Percentiles rank a stretch among this genome's conserved stretches.
phyloP scores from a whole-genome alignment of 257 asterid species.

The Ilex aquifolium region DNA sequence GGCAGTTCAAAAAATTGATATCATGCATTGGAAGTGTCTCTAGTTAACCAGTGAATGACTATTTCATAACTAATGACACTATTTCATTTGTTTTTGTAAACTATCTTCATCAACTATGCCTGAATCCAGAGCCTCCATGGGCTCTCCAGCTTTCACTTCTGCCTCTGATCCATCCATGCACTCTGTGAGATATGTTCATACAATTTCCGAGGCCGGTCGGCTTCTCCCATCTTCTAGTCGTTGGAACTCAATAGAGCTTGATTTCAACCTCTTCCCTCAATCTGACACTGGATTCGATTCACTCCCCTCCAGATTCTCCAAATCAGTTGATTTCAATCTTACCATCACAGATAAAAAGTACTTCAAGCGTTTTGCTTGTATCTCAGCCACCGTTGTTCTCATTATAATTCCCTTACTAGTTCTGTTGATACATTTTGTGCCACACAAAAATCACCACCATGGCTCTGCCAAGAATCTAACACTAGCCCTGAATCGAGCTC shows the following conservation, averaged over 20 bases:
- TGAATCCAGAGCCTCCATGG: slow-evolving; percentile 6
- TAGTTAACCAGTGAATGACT: not conserved
- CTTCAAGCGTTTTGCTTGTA: slow-evolving; percentile 24
- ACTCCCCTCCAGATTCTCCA: slow-evolving; percentile 41
- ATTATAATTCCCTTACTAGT: slow-evolving; percentile 9
- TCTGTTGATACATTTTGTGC: slow-evolving; percentile 26
- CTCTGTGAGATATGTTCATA: slow-evolving; percentile 24
- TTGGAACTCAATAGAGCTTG: slow-evolving; percentile 39
- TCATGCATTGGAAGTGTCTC: slow-evolving; percentile 16
- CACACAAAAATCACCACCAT: slow-evolving; percentile 22
- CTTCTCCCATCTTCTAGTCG: slow-evolving; percentile 37
- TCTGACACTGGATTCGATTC: slow-evolving; percentile 25
- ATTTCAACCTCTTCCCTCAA: slow-evolving; percentile 34
- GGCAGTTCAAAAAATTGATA: slow-evolving; percentile 11
- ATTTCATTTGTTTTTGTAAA: not conserved
- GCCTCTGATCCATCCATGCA: slow-evolving; percentile 16
- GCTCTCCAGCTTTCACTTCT: slow-evolving; percentile 2
- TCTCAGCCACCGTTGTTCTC: slow-evolving; percentile 11
- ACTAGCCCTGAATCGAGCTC: slow-evolving; percentile 38
- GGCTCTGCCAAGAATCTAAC: slow-evolving; percentile 22
- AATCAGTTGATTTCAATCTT: slow-evolving; percentile 36
- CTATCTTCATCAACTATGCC: slow-evolving; percentile 18
- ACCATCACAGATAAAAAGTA: slow-evolving; percentile 20
- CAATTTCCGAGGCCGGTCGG: slow-evolving; percentile 31
- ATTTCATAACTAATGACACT: not conserved